Percentiles rank a stretch among this genome's conserved stretches.
phyloP scores from a whole-genome alignment of 768 basidiomycete species.

The Polyporus arcularius region DNA sequence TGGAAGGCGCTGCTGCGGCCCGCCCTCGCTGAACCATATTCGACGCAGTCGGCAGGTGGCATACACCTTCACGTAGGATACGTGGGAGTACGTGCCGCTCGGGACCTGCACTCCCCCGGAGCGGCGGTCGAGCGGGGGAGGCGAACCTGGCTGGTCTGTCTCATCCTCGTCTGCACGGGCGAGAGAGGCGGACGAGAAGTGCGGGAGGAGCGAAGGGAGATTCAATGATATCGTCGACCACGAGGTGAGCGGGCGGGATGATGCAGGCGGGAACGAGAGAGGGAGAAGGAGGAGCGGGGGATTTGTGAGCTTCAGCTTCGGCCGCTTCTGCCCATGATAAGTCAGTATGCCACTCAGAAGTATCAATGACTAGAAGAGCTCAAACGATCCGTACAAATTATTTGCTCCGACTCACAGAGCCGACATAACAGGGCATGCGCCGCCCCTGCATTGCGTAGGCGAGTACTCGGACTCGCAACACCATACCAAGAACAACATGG shows the following conservation, averaged over 20 bases:
- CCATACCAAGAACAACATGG: too few species aligned
- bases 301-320: conserved; percentile 47
- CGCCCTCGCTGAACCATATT: conserved; percentile 71
- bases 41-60: conserved; percentile 76
- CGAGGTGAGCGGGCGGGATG: conserved; percentile 60
- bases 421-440: too few species aligned
- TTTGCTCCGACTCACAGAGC: too few species aligned
- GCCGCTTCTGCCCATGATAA: conserved; percentile 48
- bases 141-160: neutral
- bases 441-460: too few species aligned
- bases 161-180: conserved; percentile 23
- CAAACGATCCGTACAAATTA: neutral
- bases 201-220: conserved; percentile 58
- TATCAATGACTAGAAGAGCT: neutral
- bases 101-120: conserved; percentile 39
- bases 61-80: conserved; percentile 74
- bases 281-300: conserved; percentile 72
- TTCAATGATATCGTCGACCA: conserved; percentile 70
- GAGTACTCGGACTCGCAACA: too few species aligned
- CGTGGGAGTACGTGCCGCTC: conserved; percentile 59
- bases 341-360: neutral
- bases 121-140: conserved; percentile 13
- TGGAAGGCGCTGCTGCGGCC: conserved; percentile 53
- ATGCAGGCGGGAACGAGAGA: conserved; percentile 57
- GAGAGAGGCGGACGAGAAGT: conserved; percentile 56